phyloP scores from a whole-genome alignment of 176 grass and related monocot species.

The Phoenix dactylifera region DNA sequence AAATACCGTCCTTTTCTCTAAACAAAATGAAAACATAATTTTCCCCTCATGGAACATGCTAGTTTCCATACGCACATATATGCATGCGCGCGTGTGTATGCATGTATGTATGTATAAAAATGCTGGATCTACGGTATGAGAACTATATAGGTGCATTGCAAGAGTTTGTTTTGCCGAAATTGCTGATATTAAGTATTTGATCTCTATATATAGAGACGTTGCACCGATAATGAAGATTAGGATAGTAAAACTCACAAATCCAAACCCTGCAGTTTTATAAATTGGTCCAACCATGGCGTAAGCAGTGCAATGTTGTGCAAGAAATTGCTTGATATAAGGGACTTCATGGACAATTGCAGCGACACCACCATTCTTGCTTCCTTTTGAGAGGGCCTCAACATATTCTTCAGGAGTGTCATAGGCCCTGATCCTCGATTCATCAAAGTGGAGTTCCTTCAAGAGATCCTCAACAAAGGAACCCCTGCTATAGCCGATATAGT shows the following conservation, averaged over 20 bases:
- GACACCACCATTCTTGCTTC: conserved; percentile 51
- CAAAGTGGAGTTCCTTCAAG: conserved; percentile 31
- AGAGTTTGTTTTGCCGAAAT: too few species aligned
- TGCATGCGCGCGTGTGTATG: too few species aligned
- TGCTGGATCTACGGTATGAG: too few species aligned
- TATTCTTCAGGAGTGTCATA: conserved; percentile 21
- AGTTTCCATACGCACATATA: too few species aligned
- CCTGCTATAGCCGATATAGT: conserved; percentile 29
- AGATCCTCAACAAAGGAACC: conserved; percentile 34
- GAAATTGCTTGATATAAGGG: conserved; percentile 49
- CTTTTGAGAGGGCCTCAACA: conserved; percentile 30
- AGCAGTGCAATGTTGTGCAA: conserved; percentile 30
- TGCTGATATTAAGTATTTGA: too few species aligned
- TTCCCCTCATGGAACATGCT: too few species aligned
- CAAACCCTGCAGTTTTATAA: conserved; percentile 46
- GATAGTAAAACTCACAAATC: conserved; percentile 38
- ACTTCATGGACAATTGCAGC: conserved; percentile 34
- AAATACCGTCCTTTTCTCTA: too few species aligned
- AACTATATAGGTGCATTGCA: too few species aligned
- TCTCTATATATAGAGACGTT: too few species aligned
- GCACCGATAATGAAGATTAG: neutral
- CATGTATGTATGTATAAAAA: too few species aligned
- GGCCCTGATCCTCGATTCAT: conserved; percentile 23
- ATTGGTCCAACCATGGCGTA: conserved; percentile 53
- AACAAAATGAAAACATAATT: too few species aligned